These are phyloP conservation scores for Pochonia chlamydosporia DNA, from an alignment of 2,329 filamentous ascomycete genomes.

Conservation along the genomic window DNA sequence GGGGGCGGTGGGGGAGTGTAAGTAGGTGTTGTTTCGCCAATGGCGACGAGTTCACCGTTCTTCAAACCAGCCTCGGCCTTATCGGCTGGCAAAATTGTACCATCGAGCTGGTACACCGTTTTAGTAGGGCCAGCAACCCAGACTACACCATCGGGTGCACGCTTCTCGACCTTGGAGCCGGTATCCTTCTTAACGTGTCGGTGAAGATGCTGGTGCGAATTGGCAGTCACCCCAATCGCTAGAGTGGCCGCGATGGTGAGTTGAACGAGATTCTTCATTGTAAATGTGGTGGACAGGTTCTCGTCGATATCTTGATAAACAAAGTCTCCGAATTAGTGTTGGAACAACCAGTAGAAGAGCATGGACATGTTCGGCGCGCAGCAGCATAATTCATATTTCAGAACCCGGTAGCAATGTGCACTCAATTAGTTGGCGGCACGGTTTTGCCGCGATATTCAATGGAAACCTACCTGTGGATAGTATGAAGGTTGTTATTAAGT, in stretches of 20 bases:
- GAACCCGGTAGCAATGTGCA: no score
- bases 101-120: constrained; percentile 67
- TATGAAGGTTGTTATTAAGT: neutral
- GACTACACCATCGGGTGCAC: constrained; percentile 36
- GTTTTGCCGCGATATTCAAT: no score
- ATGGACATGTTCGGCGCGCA: no score
- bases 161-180: constrained; percentile 41
- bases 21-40: constrained; percentile 52
- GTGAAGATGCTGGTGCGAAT: constrained; percentile 57
- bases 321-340: neutral
- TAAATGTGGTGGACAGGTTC: neutral
- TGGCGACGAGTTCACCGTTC: constrained; percentile 63
- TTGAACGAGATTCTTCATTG: constrained; percentile 24
- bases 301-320: neutral
- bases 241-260: constrained; percentile 48
- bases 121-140: constrained; percentile 56
- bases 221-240: constrained; percentile 48
- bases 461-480: neutral
- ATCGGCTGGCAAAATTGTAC: constrained; percentile 50
- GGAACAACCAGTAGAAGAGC: no score
- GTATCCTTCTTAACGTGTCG: constrained; percentile 51
- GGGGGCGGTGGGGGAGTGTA: constrained; percentile 33
- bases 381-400: no score
- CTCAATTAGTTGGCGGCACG: no score
- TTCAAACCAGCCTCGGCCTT: constrained; percentile 68